phyloP scores from a whole-genome alignment of 305 asterid genomes.

The Fraxinus greggii region DNA sequence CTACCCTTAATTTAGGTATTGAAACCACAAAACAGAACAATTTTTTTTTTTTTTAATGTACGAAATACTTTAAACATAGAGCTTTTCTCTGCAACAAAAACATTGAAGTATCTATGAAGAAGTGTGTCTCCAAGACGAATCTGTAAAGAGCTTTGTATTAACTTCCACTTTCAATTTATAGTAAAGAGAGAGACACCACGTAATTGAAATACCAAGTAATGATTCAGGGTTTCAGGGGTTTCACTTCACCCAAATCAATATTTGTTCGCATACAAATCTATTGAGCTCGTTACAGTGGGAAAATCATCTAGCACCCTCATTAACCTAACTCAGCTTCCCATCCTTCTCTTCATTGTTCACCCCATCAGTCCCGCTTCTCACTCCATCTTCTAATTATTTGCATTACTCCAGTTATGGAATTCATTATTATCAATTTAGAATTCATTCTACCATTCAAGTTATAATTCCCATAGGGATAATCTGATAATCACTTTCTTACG shows the following conservation, averaged over 20 bases:
- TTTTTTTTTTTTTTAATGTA: not conserved
- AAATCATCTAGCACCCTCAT: conserved; percentile 16
- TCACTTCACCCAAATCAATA: conserved; percentile 19
- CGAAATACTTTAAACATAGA: not conserved
- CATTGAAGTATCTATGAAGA: not conserved
- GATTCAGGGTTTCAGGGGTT: not conserved
- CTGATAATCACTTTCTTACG: conserved; percentile 6
- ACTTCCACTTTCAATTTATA: not conserved
- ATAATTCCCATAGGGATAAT: not conserved
- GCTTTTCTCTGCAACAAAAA: not conserved
- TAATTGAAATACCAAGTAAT: not conserved
- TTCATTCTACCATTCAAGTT: conserved; percentile 8
- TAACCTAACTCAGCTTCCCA: conserved; percentile 8
- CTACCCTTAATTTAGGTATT: not conserved
- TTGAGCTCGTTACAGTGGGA: conserved; percentile 3
- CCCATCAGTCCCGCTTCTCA: conserved; percentile 1
- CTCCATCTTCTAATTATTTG: not conserved
- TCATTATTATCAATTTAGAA: not conserved
- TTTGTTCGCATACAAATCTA: not conserved
- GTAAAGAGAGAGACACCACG: not conserved
- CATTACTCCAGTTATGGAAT: not conserved
- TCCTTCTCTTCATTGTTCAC: conserved; percentile 10
- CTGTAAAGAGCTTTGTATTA: not conserved
- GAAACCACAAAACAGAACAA: not conserved
- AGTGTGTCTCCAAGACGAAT: not conserved